phyloP scores from a whole-genome alignment of 2,329 filamentous ascomycete species.

The Neodidymelliopsis sp. region DNA sequence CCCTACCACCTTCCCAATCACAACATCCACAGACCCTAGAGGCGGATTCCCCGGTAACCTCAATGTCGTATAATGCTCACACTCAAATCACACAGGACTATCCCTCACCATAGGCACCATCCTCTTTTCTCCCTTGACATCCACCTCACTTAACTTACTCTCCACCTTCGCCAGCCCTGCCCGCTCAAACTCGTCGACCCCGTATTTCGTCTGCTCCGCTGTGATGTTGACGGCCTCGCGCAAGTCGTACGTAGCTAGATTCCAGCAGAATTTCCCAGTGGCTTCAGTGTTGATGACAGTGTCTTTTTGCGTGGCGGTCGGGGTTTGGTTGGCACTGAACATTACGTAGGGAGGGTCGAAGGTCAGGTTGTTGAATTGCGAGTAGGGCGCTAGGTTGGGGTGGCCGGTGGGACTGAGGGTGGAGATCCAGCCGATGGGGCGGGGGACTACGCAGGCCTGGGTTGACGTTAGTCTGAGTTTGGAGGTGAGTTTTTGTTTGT shows the following conservation, averaged over 20 bases:
- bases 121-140: conserved; percentile 41
- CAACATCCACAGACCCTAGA: conserved; percentile 64
- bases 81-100: conserved; percentile 67
- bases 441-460: conserved; percentile 65
- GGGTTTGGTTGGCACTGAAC: conserved; percentile 66
- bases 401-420: conserved; percentile 57
- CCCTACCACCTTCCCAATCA: conserved; percentile 64
- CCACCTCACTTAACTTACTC: conserved; percentile 47
- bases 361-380: conserved; percentile 69
- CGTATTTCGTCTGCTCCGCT: conserved; percentile 58
- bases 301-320: conserved; percentile 59
- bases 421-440: conserved; percentile 70
- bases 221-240: conserved; percentile 64
- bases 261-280: conserved; percentile 66
- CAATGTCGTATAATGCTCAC: conserved; percentile 62
- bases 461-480: neutral
- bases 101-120: conserved; percentile 61
- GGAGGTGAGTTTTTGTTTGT: neutral
- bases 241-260: conserved; percentile 64
- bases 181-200: conserved; percentile 63
- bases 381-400: conserved; percentile 67
- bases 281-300: conserved; percentile 64
- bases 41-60: conserved; percentile 64
- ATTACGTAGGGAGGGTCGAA: conserved; percentile 70
- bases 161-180: conserved; percentile 60